Base-by-base conservation (phyloP, 1,139 yeast genomes). In the Suhomyces bolitotheri region DNA sequence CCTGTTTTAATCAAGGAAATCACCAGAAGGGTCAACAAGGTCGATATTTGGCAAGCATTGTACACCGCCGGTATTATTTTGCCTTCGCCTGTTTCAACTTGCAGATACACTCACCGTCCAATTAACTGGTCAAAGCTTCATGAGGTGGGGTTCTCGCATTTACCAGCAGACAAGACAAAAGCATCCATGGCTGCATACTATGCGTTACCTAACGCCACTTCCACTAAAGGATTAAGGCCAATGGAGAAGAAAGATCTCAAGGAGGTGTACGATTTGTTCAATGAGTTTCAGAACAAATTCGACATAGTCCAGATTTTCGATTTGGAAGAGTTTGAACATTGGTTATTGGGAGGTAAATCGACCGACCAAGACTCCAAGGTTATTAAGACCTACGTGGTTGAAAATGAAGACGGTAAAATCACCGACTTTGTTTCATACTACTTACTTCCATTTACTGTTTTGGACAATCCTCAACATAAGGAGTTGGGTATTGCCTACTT, bases 1-100 rank as follows among this genome's bases (percentile, higher is more conserved):
- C 99, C 99, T 0, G 85, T 92, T 11, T 70, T 92, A 55, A 92
- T 92, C 59, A 85, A 86, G 53, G 99, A 92, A 62, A 85, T 92
- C 47, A 92, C 98, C 4, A 78, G 99, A 56, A 76, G 97, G 49
- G 95, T 92, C 46, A 92, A 94, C 61, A 73, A 76, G 45, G 73
- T 73, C 31, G 77, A 86, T 39, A 84, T 90, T 41, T 92, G 97
- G 97, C 97, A 92, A 59, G 98, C 98, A 0, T 72, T 94, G 42
- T 89, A 88, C 60, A 90, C 99, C 9, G 96, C 94, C 0, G 98
- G 98, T 5, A 78, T 82, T 5, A 81, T 88, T 5, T 71, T 92
- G 42, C 99, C 99, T 13, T 82, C 92, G 15, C 99, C 99, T 0
- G 76, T 92, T 7, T 70, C 95, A n/a, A 81, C 88, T 2, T 82